Evolutionary conservation across 208 protist genomes (phyloP).

Genomic region (Leishmania gerbilli): DNA sequence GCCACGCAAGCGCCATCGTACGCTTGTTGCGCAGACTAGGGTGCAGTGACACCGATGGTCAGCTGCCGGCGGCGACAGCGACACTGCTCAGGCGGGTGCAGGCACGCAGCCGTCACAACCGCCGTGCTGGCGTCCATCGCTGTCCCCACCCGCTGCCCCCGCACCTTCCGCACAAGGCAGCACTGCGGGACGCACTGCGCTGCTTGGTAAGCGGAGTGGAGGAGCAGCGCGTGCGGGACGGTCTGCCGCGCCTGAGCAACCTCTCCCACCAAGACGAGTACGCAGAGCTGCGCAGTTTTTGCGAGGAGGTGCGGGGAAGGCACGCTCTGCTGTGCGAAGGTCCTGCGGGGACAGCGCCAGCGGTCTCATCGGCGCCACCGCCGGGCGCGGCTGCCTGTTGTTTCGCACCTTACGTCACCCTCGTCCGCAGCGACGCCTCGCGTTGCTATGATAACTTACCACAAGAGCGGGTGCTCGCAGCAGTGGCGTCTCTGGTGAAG

Average conservation of each 20-base stretch:
- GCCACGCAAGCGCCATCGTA: not conserved
- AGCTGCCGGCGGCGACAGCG: constrained; percentile 6
- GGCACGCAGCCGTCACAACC: not conserved
- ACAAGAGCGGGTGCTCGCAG: constrained; percentile 49
- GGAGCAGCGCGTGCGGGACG: constrained; percentile 35
- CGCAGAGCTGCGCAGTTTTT: constrained; percentile 64
- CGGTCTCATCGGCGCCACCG: not conserved
- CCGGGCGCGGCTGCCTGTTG: not conserved
- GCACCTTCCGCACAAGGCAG: constrained; percentile 19
- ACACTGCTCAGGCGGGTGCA: not conserved
- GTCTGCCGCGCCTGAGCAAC: constrained; percentile 39
- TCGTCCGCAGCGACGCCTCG: constrained; percentile 55
- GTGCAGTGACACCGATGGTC: not conserved
- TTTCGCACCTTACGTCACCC: constrained; percentile 10
- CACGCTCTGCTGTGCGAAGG: not conserved
- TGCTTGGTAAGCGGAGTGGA: constrained; percentile 59
- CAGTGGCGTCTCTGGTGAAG: constrained; percentile 35
- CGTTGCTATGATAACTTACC: constrained; percentile 77
- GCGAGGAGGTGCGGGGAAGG: constrained; percentile 24
- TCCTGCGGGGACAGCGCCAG: not conserved
- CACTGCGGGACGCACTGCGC: constrained; percentile 44
- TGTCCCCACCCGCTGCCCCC: not conserved
- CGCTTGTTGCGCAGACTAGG: constrained; percentile 1
- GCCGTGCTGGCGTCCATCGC: not conserved
- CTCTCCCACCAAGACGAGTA: constrained; percentile 64